Evolutionary conservation across 2,329 filamentous ascomycete species (phyloP).

Genomic region (Chrysoporthe cubensis): DNA sequence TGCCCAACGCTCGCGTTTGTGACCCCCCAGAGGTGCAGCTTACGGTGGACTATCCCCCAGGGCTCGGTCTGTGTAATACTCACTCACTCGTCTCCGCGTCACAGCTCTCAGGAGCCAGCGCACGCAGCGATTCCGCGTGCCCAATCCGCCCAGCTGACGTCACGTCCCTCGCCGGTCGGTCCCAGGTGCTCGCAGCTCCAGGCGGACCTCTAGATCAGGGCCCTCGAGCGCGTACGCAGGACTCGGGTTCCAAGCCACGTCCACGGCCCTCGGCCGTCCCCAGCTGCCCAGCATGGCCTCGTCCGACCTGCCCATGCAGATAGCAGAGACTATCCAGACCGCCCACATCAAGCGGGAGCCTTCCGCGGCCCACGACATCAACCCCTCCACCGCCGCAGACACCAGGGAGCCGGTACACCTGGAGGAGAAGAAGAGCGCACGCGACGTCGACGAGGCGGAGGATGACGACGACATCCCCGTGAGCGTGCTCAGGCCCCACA

Average conservation of each 20-base stretch:
- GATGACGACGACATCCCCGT: constrained; percentile 72
- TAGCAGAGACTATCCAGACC: constrained; percentile 80
- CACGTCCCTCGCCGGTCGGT: constrained; percentile 7
- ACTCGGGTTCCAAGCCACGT: not conserved
- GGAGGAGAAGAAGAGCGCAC: constrained; percentile 26
- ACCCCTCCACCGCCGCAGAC: constrained; percentile 77
- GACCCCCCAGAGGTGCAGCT: not conserved
- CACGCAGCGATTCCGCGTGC: not conserved
- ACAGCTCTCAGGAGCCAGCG: not conserved
- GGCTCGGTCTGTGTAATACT: not conserved
- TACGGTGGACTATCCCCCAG: not conserved
- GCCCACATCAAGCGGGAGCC: constrained; percentile 76
- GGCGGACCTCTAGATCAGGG: not conserved
- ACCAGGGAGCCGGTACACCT: constrained; percentile 61
- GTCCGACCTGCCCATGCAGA: constrained; percentile 62
- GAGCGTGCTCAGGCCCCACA: constrained; percentile 62
- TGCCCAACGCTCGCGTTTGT: not conserved
- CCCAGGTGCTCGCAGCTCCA: not conserved
- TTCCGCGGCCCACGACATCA: constrained; percentile 74
- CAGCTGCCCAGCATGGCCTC: constrained; percentile 49
- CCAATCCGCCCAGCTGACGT: constrained; percentile 22
- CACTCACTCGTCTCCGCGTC: not conserved
- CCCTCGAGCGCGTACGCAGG: too few species aligned
- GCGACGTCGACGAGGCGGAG: constrained; percentile 40
- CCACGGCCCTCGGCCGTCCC: constrained; percentile 6